These are phyloP conservation scores for Coffea humblotiana DNA, from an alignment of 305 asterid genomes.

Conservation along the genomic window DNA sequence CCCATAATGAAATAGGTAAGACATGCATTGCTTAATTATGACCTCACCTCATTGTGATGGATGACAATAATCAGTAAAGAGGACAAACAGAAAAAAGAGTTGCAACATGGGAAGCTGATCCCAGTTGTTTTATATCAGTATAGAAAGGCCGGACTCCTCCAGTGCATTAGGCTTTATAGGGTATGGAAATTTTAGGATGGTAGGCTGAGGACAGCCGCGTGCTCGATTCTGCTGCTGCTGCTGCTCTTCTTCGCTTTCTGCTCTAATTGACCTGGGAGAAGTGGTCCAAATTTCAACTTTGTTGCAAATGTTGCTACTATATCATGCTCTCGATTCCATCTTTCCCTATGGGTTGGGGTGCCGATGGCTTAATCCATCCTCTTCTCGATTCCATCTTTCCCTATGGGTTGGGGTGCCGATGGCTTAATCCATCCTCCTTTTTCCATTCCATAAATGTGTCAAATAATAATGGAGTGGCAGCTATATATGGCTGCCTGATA, in stretches of 20 bases:
- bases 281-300: constrained; percentile 49
- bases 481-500: background rate
- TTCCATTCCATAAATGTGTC: constrained; percentile 5
- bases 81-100: background rate
- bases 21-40: background rate
- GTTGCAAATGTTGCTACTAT: constrained; percentile 11
- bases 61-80: constrained; percentile 1
- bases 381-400: constrained; percentile 8
- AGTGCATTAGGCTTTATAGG: constrained; percentile 36
- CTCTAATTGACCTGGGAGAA: constrained; percentile 29
- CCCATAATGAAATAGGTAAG: background rate
- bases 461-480: background rate
- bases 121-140: constrained; percentile 7
- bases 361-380: background rate
- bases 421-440: background rate
- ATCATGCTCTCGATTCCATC: constrained; percentile 9
- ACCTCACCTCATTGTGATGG: background rate
- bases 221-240: constrained; percentile 34
- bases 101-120: constrained; percentile 7
- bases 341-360: background rate
- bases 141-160: constrained; percentile 26
- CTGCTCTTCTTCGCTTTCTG: constrained; percentile 20
- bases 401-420: background rate
- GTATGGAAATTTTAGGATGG: constrained; percentile 37
- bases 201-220: constrained; percentile 49